Conservation (phyloP, 352 stramenopile species). For the Aphanomyces euteiches region DNA sequence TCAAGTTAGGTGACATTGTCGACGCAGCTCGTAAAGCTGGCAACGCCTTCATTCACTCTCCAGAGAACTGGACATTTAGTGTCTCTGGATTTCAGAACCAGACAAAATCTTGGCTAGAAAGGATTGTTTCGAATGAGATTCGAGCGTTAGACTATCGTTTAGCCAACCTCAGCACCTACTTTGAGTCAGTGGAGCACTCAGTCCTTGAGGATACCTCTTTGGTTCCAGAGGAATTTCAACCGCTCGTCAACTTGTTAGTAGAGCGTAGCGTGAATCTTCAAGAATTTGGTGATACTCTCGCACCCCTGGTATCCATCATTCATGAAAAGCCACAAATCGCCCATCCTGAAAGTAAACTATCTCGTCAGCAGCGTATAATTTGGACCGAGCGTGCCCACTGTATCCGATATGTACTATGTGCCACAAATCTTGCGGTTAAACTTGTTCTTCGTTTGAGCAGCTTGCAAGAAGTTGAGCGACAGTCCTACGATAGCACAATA, state of each 20-base stretch:
- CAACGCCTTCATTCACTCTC: conserved; percentile 18
- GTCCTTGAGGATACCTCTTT: background rate
- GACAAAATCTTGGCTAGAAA: background rate
- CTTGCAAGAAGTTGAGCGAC: background rate
- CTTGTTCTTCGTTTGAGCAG: background rate
- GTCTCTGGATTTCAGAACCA: background rate
- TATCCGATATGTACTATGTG: background rate
- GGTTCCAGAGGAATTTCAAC: background rate
- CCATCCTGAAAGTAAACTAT: no score
- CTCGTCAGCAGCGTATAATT: background rate
- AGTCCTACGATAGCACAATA: background rate
- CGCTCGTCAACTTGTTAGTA: background rate
- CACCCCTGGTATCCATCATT: background rate
- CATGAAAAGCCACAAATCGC: no score
- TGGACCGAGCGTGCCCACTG: conserved; percentile 1
- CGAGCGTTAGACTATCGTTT: background rate
- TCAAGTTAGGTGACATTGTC: conserved; percentile 26
- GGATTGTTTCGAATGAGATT: background rate
- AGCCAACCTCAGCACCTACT: conserved; percentile 7
- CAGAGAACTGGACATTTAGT: background rate
- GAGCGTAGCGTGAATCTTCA: background rate
- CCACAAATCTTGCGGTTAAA: background rate
- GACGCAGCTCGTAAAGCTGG: background rate
- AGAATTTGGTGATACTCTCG: background rate
- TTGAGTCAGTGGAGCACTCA: background rate